These are phyloP conservation scores for Taiozyma sp. DNA, from an alignment of 1,139 yeast species.

Conservation along the genomic window DNA sequence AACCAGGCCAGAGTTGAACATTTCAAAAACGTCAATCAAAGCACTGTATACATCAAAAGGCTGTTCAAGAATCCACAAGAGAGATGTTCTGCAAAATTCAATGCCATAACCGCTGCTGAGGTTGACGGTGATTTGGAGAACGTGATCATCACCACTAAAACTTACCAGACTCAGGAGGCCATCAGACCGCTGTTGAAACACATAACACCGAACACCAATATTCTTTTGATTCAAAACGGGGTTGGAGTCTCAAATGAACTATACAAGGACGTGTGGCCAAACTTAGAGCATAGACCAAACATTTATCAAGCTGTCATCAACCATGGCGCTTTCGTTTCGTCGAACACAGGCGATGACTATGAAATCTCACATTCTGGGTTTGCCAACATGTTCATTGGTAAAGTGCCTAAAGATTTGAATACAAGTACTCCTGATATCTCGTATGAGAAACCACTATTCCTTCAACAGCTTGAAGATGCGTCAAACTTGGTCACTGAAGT, in stretches of 20 bases:
- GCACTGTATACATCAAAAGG: constrained; percentile 26
- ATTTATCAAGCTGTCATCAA: constrained; percentile 71
- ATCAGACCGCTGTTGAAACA: constrained; percentile 42
- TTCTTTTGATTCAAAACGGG: constrained; percentile 81
- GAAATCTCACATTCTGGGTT: constrained; percentile 59
- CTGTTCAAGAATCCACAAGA: constrained; percentile 20
- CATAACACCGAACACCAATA: constrained; percentile 46
- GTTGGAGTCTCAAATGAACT: constrained; percentile 66
- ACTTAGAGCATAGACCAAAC: constrained; percentile 40
- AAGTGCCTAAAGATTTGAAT: constrained; percentile 30
- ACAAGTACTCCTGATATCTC: constrained; percentile 13
- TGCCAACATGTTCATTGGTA: constrained; percentile 53
- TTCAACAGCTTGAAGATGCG: constrained; percentile 24
- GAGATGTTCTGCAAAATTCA: constrained; percentile 11
- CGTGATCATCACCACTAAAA: constrained; percentile 62
- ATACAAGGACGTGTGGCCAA: constrained; percentile 53
- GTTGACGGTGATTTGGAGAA: constrained; percentile 37
- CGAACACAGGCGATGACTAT: constrained; percentile 26
- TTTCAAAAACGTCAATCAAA: constrained; percentile 23
- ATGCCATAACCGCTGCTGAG: constrained; percentile 26
- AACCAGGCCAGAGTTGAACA: constrained; percentile 21
- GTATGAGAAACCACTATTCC: constrained; percentile 23
- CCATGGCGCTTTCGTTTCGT: constrained; percentile 63
- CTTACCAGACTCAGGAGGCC: constrained; percentile 49
- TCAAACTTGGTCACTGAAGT: constrained; percentile 37